These are phyloP conservation scores for Fusarium torreyae DNA, from an alignment of 2,329 filamentous ascomycete species.

Conservation along the genomic window DNA sequence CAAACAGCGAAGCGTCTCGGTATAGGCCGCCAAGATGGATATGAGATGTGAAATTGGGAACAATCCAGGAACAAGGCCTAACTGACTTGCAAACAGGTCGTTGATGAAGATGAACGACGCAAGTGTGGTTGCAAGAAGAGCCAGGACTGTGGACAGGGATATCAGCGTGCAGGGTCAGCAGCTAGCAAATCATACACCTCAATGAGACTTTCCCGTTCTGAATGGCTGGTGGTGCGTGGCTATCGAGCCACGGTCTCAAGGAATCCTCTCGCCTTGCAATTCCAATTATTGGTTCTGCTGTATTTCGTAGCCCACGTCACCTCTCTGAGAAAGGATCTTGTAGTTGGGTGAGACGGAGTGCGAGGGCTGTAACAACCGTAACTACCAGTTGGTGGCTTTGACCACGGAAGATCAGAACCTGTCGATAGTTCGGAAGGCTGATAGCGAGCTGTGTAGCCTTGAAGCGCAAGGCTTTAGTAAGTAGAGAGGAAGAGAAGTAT, in stretches of 20 bases:
- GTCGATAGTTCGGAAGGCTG: slow-evolving; percentile 25
- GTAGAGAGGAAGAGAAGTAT: slow-evolving; percentile 37
- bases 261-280: slow-evolving; percentile 43
- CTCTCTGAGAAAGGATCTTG: slow-evolving; percentile 24
- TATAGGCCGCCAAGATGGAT: slow-evolving; percentile 28
- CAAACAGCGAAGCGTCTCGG: slow-evolving; percentile 33
- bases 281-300: slow-evolving; percentile 43
- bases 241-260: slow-evolving; percentile 43
- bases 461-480: slow-evolving; percentile 33
- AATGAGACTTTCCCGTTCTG: slow-evolving; percentile 40
- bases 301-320: slow-evolving; percentile 35
- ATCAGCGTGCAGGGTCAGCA: slow-evolving; percentile 37
- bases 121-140: slow-evolving; percentile 38
- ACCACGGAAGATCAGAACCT: slow-evolving; percentile 29
- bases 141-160: slow-evolving; percentile 43
- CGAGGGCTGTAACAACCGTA: slow-evolving; percentile 23
- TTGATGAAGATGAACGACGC: slow-evolving; percentile 39
- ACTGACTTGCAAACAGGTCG: slow-evolving; percentile 36
- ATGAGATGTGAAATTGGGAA: slow-evolving; percentile 28
- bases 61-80: slow-evolving; percentile 26
- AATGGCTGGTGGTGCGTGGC: slow-evolving; percentile 46
- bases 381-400: slow-evolving; percentile 25
- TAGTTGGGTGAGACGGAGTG: slow-evolving; percentile 30
- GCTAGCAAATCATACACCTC: slow-evolving; percentile 47
- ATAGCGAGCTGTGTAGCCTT: slow-evolving; percentile 34